Percentiles rank a stretch among this genome's conserved stretches.
These are phyloP conservation scores for Apiospora arundinis DNA, from an alignment of 2,329 filamentous ascomycete genomes.

Conservation along the genomic window DNA sequence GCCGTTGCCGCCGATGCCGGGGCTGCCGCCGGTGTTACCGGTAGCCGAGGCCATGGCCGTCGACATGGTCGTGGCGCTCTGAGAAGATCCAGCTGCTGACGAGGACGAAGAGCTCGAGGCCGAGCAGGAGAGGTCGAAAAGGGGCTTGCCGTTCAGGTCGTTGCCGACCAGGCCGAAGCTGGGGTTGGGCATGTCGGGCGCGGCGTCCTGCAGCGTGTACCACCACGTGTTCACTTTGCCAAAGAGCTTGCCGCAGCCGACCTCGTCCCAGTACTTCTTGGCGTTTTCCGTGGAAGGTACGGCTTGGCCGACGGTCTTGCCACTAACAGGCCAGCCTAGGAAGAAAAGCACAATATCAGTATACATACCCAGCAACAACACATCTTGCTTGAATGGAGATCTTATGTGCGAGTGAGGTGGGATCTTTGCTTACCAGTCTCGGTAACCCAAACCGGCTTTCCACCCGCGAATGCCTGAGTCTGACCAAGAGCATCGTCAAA, in stretches of 20 bases:
- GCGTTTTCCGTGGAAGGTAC: constrained; percentile 72
- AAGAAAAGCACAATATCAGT: not conserved
- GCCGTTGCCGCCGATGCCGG: constrained; percentile 22
- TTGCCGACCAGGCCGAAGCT: constrained; percentile 74
- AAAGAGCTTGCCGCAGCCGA: constrained; percentile 72
- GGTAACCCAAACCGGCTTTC: constrained; percentile 83
- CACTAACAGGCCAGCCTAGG: constrained; percentile 77
- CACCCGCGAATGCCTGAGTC: constrained; percentile 63
- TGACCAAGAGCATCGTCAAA: constrained; percentile 71
- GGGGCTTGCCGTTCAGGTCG: constrained; percentile 57
- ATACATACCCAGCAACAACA: not conserved
- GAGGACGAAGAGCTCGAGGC: constrained; percentile 34
- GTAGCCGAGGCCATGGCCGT: constrained; percentile 27
- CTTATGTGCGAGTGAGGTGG: too few species aligned
- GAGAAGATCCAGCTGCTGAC: constrained; percentile 30
- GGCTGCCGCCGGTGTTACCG: constrained; percentile 26
- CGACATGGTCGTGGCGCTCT: constrained; percentile 27
- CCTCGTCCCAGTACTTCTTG: constrained; percentile 79
- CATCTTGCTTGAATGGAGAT: not conserved
- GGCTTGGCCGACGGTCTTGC: constrained; percentile 65
- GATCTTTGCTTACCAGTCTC: constrained; percentile 62
- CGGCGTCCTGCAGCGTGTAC: constrained; percentile 76
- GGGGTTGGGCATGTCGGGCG: constrained; percentile 64
- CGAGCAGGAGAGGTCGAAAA: constrained; percentile 69
- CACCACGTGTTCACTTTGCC: constrained; percentile 73